Conservation (phyloP, 441 rosid genomes). For the Pelargonium exstipulatum region DNA sequence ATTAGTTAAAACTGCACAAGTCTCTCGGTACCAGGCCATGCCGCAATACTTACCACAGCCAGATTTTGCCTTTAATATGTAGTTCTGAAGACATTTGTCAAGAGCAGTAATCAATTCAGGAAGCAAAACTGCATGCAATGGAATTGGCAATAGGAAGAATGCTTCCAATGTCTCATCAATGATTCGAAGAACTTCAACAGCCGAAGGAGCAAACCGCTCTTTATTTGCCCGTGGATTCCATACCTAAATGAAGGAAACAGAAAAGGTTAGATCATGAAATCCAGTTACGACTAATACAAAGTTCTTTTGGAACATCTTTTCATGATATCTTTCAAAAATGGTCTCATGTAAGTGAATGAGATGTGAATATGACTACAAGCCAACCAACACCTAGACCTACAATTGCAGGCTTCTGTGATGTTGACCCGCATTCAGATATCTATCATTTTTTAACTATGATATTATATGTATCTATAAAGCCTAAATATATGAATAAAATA, state of each 20-base stretch:
- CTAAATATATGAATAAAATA: no score
- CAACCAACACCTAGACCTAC: no score
- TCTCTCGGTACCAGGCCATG: background rate
- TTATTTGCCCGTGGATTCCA: slow-evolving; percentile 60
- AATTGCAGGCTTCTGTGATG: no score
- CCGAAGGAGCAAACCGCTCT: slow-evolving; percentile 53
- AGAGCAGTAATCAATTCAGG: slow-evolving; percentile 52
- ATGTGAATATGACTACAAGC: no score
- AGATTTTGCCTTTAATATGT: slow-evolving; percentile 51
- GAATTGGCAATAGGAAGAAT: slow-evolving; percentile 61
- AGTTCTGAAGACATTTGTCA: slow-evolving; percentile 53
- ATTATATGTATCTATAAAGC: no score
- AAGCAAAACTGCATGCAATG: slow-evolving; percentile 49
- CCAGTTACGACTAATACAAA: no score
- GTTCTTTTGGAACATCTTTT: background rate
- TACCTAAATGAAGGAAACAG: slow-evolving; percentile 33
- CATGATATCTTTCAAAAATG: background rate
- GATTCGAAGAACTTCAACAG: slow-evolving; percentile 54
- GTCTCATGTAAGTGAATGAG: background rate
- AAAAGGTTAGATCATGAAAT: slow-evolving; percentile 4
- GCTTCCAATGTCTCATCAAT: slow-evolving; percentile 71
- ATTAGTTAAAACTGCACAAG: background rate
- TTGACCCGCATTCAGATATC: no score
- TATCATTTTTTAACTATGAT: no score
- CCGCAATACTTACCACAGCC: slow-evolving; percentile 48